Base-by-base conservation (phyloP, 2,329 filamentous ascomycete species). In the Fusarium nelsonii region DNA sequence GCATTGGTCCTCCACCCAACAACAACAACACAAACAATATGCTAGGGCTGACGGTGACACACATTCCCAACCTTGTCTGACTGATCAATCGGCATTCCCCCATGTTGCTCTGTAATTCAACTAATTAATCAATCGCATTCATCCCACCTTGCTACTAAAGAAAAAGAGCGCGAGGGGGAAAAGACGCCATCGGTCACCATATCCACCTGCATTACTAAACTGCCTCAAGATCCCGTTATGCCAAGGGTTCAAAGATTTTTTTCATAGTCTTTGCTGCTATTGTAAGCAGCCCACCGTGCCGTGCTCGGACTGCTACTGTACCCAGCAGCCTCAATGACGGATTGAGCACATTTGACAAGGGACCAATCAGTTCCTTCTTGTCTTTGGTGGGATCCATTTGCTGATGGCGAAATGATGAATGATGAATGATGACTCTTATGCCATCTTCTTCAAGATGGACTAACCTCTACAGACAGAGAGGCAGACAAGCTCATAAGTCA, bases 341-440 rank as follows among this genome's bases (percentile, higher is more conserved):
- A 30, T 39, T 20, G 34, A 30, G 34, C 16, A 37, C 20, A 37
- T 53, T 16, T 23, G 23, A 32, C 36, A 15, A 62, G 26, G 18
- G 33, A 26, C 65, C 64, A 68, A 58, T 67, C 34, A 49, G 12
- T 62, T 37, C 9, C 9, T 36, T 12, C 37, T 50, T 12, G 12
- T 23, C 32, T 50, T 26, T 50, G 23, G 45, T 46, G 15, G 40
- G 34, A 62, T 62, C 45, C n/a, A 34, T 33, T n/a, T 54, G 32
- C 48, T 49, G 58, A 51, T 28, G 32, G 11, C 48, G 23, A 32
- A 39, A 16, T 41, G 49, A 52, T 41, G 26, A 43, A 53, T 68
- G 69, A 72, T 72, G 54, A 53, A 62, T 69, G 57, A 73, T 73
- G 71, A 73, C 69, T 73, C 67, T 72, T 73, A 63, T 53, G 30